A percentile compares a stretch with the other conserved stretches of the same genome.
Evolutionary conservation across 1,284 basidiomycete species (phyloP).

Genomic region (Anthracocystis walkeri): DNA sequence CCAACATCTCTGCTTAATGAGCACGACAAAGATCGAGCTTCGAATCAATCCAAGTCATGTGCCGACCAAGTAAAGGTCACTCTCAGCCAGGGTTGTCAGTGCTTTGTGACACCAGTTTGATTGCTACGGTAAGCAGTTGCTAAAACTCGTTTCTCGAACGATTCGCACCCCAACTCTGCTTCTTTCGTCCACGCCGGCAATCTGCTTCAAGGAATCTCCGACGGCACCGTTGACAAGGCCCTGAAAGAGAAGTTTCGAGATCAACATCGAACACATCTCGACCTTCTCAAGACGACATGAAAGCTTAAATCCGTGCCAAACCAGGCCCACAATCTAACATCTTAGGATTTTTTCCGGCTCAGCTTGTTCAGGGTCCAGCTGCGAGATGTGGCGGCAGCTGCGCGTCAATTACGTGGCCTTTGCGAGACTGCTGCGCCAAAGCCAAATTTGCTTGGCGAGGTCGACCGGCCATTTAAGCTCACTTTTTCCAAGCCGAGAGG

Average conservation of each 20-base stretch:
- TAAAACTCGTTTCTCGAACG: neutral
- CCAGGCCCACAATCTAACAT: neutral
- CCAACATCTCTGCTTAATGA: neutral
- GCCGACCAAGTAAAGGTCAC: neutral
- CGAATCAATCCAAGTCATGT: neutral
- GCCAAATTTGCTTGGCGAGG: constrained; percentile 19
- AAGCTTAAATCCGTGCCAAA: neutral
- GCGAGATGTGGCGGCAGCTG: neutral
- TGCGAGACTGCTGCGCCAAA: constrained; percentile 3
- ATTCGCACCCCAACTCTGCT: neutral
- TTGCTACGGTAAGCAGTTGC: neutral
- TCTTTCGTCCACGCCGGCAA: neutral
- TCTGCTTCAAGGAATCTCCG: too few species aligned
- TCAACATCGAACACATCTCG: constrained; percentile 1
- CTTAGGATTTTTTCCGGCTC: neutral
- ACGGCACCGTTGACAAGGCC: too few species aligned
- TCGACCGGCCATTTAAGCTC: constrained; percentile 39
- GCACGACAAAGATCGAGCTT: neutral
- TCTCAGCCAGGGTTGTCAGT: neutral
- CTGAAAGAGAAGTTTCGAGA: neutral
- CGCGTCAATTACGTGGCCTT: constrained; percentile 7
- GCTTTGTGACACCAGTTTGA: neutral
- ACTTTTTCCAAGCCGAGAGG: constrained; percentile 16
- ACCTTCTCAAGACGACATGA: neutral
- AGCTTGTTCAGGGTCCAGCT: constrained; percentile 8